Percentiles rank a stretch among this genome's conserved stretches.
phyloP scores from a whole-genome alignment of 768 basidiomycete species.

The Leccinum sublutescens region DNA sequence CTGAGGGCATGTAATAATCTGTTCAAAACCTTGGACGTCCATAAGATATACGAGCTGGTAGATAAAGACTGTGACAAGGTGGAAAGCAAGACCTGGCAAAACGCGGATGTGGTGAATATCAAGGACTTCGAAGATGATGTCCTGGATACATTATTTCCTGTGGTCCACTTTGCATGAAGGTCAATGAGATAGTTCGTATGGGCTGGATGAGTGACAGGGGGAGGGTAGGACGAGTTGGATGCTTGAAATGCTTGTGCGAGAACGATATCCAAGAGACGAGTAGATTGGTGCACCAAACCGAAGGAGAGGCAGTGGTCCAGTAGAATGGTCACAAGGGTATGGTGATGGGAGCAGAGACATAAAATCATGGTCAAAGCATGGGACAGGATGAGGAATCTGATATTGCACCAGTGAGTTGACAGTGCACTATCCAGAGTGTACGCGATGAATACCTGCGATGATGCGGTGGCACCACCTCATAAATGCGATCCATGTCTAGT shows the following conservation, averaged over 20 bases:
- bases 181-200: slow-evolving; percentile 48
- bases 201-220: slow-evolving; percentile 42
- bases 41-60: slow-evolving; percentile 37
- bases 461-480: slow-evolving; percentile 51
- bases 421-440: slow-evolving; percentile 6
- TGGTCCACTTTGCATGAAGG: slow-evolving; percentile 41
- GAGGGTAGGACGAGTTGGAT: slow-evolving; percentile 17
- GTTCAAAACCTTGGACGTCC: slow-evolving; percentile 43
- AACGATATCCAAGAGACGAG: slow-evolving; percentile 40
- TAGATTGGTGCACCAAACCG: slow-evolving; percentile 43
- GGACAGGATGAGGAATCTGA: slow-evolving; percentile 48
- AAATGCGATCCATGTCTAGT: slow-evolving; percentile 39
- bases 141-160: slow-evolving; percentile 6
- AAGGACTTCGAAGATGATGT: slow-evolving; percentile 1
- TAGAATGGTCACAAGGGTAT: slow-evolving; percentile 47
- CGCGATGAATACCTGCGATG: slow-evolving; percentile 45
- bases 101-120: slow-evolving; percentile 29
- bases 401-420: slow-evolving; percentile 2
- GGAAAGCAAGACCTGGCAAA: slow-evolving; percentile 23
- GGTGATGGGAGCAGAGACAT: slow-evolving; percentile 43
- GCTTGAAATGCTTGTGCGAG: slow-evolving; percentile 40
- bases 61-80: slow-evolving; percentile 21
- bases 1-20: slow-evolving; percentile 36
- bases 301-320: slow-evolving; percentile 51
- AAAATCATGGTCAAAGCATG: slow-evolving; percentile 53